Evolutionary conservation across 805 yeast species (phyloP).

Genomic region (Pichia rugopelliculosa): DNA sequence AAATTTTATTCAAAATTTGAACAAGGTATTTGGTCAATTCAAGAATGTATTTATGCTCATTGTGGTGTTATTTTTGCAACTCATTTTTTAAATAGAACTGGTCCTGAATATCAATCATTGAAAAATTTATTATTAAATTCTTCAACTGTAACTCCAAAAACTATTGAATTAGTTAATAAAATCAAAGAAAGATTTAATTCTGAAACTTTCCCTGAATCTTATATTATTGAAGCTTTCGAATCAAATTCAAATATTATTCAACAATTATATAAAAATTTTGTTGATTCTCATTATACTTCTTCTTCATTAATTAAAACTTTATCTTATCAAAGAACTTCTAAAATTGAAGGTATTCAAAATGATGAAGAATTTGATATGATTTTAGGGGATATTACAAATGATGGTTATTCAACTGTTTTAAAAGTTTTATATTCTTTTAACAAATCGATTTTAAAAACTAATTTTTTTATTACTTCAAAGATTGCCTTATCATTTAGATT

Average conservation of each 20-base stretch:
- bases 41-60: conserved; percentile 92
- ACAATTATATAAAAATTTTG: conserved; percentile 83
- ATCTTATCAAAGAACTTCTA: conserved; percentile 79
- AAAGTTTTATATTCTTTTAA: conserved; percentile 73
- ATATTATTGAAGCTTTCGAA: conserved; percentile 69
- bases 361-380: conserved; percentile 69
- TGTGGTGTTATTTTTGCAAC: conserved; percentile 88
- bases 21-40: conserved; percentile 74
- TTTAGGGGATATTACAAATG: conserved; percentile 69
- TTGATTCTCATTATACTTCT: conserved; percentile 79
- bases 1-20: conserved; percentile 69
- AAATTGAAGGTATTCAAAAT: conserved; percentile 63
- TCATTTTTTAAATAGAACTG: conserved; percentile 90
- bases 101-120: conserved; percentile 77
- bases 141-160: conserved; percentile 45
- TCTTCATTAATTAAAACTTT: conserved; percentile 66
- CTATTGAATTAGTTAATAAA: conserved; percentile 67
- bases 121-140: conserved; percentile 51
- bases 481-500: conserved; percentile 92
- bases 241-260: conserved; percentile 65
- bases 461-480: conserved; percentile 88
- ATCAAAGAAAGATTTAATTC: conserved; percentile 85
- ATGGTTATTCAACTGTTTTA: conserved; percentile 69
- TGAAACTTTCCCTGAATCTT: conserved; percentile 86
- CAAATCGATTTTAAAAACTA: conserved; percentile 82